phyloP scores from a whole-genome alignment of 768 basidiomycete genomes.

The Tricholoma bakamatsutake region DNA sequence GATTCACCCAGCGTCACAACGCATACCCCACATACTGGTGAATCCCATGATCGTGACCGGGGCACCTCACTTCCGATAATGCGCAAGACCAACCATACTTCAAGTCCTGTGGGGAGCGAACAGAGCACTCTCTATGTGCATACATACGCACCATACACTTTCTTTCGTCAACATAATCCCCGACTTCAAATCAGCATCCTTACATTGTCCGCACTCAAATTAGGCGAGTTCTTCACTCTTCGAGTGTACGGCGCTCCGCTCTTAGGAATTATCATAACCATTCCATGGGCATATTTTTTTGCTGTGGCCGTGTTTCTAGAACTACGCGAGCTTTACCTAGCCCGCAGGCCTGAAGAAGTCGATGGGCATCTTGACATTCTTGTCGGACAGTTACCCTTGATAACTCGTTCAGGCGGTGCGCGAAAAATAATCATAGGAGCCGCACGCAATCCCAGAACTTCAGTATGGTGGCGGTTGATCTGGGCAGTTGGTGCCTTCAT shows the following conservation, averaged over 20 bases:
- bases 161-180: background rate
- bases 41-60: background rate
- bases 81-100: background rate
- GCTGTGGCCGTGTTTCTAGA: background rate
- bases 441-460: slow-evolving; percentile 8
- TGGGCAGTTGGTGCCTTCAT: slow-evolving; percentile 20
- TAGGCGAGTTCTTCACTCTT: background rate
- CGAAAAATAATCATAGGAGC: background rate
- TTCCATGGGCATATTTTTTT: background rate
- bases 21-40: background rate
- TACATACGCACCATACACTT: background rate
- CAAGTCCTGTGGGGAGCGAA: background rate
- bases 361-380: background rate
- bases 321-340: background rate
- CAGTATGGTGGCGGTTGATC: slow-evolving; percentile 14
- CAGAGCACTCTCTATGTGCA: background rate
- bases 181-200: background rate
- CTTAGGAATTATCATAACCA: background rate
- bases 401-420: background rate
- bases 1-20: background rate
- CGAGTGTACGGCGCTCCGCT: background rate
- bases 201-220: background rate
- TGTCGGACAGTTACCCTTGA: background rate
- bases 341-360: background rate
- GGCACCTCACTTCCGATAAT: background rate